Evolutionary conservation across 306 rosid genomes (phyloP).

Genomic region (Inga oerstediana): DNA sequence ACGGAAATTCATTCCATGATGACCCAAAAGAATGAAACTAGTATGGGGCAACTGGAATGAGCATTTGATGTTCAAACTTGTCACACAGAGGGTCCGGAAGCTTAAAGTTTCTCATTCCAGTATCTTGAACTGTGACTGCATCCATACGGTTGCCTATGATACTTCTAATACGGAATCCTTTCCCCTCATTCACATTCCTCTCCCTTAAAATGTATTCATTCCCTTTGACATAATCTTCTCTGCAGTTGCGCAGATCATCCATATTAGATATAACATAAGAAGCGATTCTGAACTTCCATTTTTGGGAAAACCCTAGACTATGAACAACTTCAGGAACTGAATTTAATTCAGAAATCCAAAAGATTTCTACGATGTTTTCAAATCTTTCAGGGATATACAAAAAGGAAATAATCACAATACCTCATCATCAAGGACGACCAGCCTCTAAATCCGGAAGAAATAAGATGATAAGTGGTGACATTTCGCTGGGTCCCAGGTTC

Average conservation of each 20-base stretch:
- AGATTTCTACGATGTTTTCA: neutral
- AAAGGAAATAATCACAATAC: conserved; percentile 45
- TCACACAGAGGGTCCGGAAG: conserved; percentile 59
- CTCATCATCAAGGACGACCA: conserved; percentile 80
- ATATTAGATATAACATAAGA: neutral
- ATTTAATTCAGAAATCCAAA: too few species aligned
- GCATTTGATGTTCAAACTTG: conserved; percentile 40
- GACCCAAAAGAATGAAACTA: conserved; percentile 21
- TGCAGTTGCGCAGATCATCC: conserved; percentile 43
- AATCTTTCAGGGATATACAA: neutral
- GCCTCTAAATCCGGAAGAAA: conserved; percentile 58
- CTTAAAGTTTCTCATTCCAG: conserved; percentile 51
- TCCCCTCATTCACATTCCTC: conserved; percentile 46
- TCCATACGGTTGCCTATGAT: conserved; percentile 66
- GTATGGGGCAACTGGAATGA: conserved; percentile 13
- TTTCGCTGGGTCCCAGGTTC: conserved; percentile 47
- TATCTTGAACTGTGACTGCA: conserved; percentile 43
- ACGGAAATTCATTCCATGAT: neutral
- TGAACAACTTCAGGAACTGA: neutral
- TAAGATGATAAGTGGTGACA: conserved; percentile 53
- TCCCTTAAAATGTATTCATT: conserved; percentile 50
- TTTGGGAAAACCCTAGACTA: neutral
- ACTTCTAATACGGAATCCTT: conserved; percentile 55
- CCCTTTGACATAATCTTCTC: conserved; percentile 55
- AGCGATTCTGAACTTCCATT: neutral